A percentile compares a stretch with the other conserved stretches of the same genome.
Evolutionary conservation across 1,284 basidiomycete species (phyloP).

Genomic region (Inonotus hispidus): DNA sequence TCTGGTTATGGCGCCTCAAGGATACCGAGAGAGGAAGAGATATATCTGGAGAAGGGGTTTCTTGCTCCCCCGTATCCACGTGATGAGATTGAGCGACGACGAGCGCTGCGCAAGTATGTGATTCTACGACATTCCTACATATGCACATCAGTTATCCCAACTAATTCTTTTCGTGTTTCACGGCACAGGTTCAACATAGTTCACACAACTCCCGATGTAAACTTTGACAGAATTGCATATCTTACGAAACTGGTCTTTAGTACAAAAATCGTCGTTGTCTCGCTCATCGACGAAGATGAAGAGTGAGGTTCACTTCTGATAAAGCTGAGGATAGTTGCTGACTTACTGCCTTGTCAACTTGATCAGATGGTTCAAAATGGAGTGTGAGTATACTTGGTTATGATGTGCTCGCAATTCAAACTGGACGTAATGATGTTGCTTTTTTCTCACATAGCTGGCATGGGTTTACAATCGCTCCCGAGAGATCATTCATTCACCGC

Average conservation of each 20-base stretch:
- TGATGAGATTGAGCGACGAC: constrained; percentile 71
- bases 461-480: constrained; percentile 47
- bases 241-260: constrained; percentile 91
- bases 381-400: constrained; percentile 46
- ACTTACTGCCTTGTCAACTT: neutral
- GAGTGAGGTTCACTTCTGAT: constrained; percentile 45
- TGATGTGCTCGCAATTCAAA: constrained; percentile 1
- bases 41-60: constrained; percentile 59
- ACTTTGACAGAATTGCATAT: constrained; percentile 89
- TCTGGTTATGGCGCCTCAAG: constrained; percentile 29
- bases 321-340: constrained; percentile 7
- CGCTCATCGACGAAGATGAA: constrained; percentile 76
- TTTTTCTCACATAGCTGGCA: constrained; percentile 44
- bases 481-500: constrained; percentile 75
- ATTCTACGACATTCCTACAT: neutral
- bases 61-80: constrained; percentile 77
- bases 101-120: constrained; percentile 74
- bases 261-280: constrained; percentile 80
- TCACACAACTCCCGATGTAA: constrained; percentile 78
- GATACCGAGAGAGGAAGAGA: constrained; percentile 58
- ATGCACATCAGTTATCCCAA: neutral
- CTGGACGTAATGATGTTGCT: constrained; percentile 1
- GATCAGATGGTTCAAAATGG: constrained; percentile 75
- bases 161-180: constrained; percentile 9
- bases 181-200: constrained; percentile 74